phyloP scores from a whole-genome alignment of 495 filamentous ascomycete genomes.

The Xylaria venustula region DNA sequence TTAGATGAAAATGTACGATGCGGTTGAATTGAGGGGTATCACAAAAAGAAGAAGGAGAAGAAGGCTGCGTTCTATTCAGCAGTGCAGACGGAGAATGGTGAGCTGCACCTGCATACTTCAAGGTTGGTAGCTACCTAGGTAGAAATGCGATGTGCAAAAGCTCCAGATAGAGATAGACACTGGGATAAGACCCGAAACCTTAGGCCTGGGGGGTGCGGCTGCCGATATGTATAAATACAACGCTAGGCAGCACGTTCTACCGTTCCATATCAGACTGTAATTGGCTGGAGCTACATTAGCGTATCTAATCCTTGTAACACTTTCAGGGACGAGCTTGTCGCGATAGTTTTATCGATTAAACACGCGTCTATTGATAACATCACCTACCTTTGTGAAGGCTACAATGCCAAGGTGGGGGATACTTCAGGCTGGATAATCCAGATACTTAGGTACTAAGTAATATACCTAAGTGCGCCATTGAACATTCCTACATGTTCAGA shows the following conservation, averaged over 20 bases:
- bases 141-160: background rate
- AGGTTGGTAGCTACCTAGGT: too few relatives aligned
- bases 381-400: background rate
- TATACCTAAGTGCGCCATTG: too few relatives aligned
- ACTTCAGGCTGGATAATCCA: too few relatives aligned
- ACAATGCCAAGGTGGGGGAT: too few relatives aligned
- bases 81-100: too few relatives aligned
- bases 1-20: constrained; percentile 14
- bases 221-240: constrained; percentile 30
- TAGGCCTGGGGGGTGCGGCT: constrained; percentile 21
- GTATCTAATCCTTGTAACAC: background rate
- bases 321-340: background rate
- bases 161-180: background rate
- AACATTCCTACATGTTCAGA: too few relatives aligned
- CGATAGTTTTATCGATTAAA: background rate
- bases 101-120: too few relatives aligned
- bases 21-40: constrained; percentile 22
- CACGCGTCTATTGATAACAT: constrained; percentile 7
- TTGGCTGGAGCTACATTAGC: constrained; percentile 9
- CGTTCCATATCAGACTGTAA: constrained; percentile 10
- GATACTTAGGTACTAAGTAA: too few relatives aligned
- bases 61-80: constrained; percentile 14
- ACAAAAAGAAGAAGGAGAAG: constrained; percentile 21
- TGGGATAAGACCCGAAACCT: constrained; percentile 15
- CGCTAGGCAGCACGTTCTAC: constrained; percentile 31